phyloP scores from a whole-genome alignment of 2,329 filamentous ascomycete species.

The Bipolaris oryzae region DNA sequence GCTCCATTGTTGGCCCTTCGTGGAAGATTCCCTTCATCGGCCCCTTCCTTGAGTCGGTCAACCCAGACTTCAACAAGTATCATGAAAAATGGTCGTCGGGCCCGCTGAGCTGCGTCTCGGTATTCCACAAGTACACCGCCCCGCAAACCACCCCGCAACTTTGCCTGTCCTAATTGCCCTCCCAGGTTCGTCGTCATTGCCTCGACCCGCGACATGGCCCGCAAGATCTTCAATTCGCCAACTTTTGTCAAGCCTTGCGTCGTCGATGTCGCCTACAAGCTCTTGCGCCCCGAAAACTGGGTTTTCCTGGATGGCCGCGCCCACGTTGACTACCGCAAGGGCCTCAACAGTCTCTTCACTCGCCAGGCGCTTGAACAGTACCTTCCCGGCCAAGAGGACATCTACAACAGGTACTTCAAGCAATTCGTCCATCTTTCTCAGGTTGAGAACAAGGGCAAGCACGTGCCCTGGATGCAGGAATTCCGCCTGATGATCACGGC shows the following conservation, averaged over 20 bases:
- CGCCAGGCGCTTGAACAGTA: slow-evolving; percentile 86
- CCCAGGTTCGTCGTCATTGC: slow-evolving; percentile 93
- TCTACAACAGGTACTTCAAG: slow-evolving; percentile 86
- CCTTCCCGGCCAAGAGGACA: slow-evolving; percentile 88
- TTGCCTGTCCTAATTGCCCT: slow-evolving; percentile 22
- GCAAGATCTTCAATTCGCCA: slow-evolving; percentile 96
- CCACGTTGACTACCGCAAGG: slow-evolving; percentile 97
- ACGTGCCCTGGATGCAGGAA: slow-evolving; percentile 84
- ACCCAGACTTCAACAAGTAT: slow-evolving; percentile 91
- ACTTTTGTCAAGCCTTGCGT: slow-evolving; percentile 93
- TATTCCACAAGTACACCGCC: slow-evolving; percentile 87
- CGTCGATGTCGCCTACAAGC: slow-evolving; percentile 91
- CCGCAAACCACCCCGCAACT: not conserved
- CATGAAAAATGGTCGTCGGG: slow-evolving; percentile 91
- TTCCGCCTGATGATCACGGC: slow-evolving; percentile 96
- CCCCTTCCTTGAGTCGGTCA: slow-evolving; percentile 90
- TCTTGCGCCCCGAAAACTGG: slow-evolving; percentile 91
- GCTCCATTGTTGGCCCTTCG: slow-evolving; percentile 53
- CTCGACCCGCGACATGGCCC: slow-evolving; percentile 90
- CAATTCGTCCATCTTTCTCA: slow-evolving; percentile 75
- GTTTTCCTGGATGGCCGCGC: slow-evolving; percentile 95
- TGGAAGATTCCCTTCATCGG: slow-evolving; percentile 68
- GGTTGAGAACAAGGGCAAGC: slow-evolving; percentile 72
- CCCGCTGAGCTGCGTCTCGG: slow-evolving; percentile 92
- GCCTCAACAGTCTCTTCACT: slow-evolving; percentile 92